Evolutionary conservation across 352 stramenopile species (phyloP).

Genomic region (Globisporangium splendens): DNA sequence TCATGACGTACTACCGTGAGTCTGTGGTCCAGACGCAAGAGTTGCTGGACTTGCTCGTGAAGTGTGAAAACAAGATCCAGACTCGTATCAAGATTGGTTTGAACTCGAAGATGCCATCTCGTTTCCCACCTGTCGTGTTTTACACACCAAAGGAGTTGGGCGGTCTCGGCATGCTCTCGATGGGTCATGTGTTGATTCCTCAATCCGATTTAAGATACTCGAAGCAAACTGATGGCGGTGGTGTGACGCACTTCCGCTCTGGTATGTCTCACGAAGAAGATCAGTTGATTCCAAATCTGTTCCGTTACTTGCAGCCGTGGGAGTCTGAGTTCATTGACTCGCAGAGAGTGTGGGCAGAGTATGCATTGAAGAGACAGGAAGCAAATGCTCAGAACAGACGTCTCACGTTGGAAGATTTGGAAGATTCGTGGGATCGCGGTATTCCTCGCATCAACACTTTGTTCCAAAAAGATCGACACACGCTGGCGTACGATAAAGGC

Average conservation of each 20-base stretch:
- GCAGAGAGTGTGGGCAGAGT: conserved; percentile 99
- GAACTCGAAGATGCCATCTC: conserved; percentile 99
- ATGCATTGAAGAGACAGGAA: conserved; percentile 99
- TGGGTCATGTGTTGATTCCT: conserved; percentile 99
- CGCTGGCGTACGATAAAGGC: conserved; percentile 99
- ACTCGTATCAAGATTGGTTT: conserved; percentile 99
- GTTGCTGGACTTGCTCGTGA: conserved; percentile 99
- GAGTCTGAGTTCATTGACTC: conserved; percentile 99
- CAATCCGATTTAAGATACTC: conserved; percentile 99
- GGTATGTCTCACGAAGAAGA: conserved; percentile 98
- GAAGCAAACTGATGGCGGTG: conserved; percentile 97
- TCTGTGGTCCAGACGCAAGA: conserved; percentile 99
- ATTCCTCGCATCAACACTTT: conserved; percentile 97
- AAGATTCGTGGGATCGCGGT: conserved; percentile 99
- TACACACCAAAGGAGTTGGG: conserved; percentile 99
- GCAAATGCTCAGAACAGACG: conserved; percentile 98
- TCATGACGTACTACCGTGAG: conserved; percentile 99
- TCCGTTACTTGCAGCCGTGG: conserved; percentile 98
- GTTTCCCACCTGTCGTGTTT: conserved; percentile 99
- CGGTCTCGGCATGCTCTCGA: conserved; percentile 99
- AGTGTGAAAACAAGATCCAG: conserved; percentile 99
- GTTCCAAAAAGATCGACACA: conserved; percentile 98
- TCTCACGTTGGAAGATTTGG: conserved; percentile 98
- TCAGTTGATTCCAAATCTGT: conserved; percentile 99
- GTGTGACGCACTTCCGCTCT: conserved; percentile 99